Conservation (phyloP, 73 alveolate genomes). For the Urostyla sp. region DNA sequence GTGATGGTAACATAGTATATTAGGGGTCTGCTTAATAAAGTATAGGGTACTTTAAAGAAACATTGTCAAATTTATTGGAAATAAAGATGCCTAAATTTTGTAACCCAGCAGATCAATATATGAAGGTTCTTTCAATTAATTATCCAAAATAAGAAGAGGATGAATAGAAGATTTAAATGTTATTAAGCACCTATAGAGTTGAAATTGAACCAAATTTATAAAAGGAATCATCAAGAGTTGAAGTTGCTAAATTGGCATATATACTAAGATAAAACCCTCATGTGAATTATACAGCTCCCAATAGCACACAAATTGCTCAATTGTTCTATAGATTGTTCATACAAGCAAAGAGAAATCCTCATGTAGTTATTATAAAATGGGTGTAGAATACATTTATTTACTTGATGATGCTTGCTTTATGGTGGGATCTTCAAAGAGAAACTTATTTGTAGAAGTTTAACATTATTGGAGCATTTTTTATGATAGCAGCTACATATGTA, state of each 20-base stretch:
- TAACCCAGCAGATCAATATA: constrained; percentile 88
- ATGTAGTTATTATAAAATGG: not conserved
- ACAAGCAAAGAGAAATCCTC: constrained; percentile 5
- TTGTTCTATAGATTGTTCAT: not conserved
- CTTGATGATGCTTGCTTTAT: constrained; percentile 5
- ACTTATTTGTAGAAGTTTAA: no score
- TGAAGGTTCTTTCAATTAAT: constrained; percentile 16
- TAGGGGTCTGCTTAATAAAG: constrained; percentile 41
- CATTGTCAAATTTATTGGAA: no score
- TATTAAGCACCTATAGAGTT: not conserved
- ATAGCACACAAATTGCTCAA: not conserved
- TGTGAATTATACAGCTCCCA: not conserved
- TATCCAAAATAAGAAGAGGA: not conserved
- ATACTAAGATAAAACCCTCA: no score
- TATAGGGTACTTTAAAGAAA: constrained; percentile 63
- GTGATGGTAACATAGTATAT: constrained; percentile 53
- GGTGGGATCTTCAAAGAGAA: not conserved
- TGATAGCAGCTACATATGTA: no score
- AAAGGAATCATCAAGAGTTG: not conserved
- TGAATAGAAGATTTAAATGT: not conserved
- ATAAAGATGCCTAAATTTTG: constrained; percentile 70
- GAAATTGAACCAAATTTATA: not conserved
- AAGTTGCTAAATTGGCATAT: not conserved
- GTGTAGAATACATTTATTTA: not conserved
- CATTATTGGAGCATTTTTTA: no score